Conservation (phyloP, 2,329 filamentous ascomycete species). For the Fusarium stilboides region DNA sequence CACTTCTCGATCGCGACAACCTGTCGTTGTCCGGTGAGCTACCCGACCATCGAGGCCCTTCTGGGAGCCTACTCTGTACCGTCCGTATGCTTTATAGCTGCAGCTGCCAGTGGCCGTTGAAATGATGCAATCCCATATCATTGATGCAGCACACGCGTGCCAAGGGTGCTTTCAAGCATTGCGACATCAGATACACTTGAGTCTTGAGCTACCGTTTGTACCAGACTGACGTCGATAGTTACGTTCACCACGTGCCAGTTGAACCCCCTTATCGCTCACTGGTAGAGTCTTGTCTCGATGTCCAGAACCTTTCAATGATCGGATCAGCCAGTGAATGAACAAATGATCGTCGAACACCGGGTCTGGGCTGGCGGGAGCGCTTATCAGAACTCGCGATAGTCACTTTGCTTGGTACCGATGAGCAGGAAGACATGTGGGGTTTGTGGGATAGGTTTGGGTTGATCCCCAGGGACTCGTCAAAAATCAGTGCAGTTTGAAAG, state of each 20-base stretch:
- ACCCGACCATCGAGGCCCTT: slow-evolving; percentile 5
- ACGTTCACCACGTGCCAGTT: slow-evolving; percentile 39
- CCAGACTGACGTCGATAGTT: slow-evolving; percentile 40
- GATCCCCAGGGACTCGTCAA: slow-evolving; percentile 19
- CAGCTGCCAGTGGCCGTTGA: slow-evolving; percentile 8
- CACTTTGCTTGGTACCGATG: slow-evolving; percentile 29
- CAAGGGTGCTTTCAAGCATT: background rate
- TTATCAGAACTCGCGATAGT: slow-evolving; percentile 30
- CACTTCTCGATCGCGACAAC: slow-evolving; percentile 20
- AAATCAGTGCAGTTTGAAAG: slow-evolving; percentile 12
- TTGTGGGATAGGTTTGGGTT: slow-evolving; percentile 9
- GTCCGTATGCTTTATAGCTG: background rate
- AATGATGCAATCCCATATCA: slow-evolving; percentile 35
- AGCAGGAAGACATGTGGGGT: slow-evolving; percentile 34
- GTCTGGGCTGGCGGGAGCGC: slow-evolving; percentile 28
- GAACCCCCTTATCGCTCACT: background rate
- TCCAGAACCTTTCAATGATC: slow-evolving; percentile 17
- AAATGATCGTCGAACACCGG: slow-evolving; percentile 25
- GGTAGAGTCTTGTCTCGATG: slow-evolving; percentile 18
- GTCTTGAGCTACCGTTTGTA: background rate
- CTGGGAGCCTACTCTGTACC: background rate
- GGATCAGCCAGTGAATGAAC: slow-evolving; percentile 25
- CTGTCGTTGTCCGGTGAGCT: slow-evolving; percentile 18
- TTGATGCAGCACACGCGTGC: background rate
- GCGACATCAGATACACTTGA: too few relatives aligned